These are phyloP conservation scores for Asterophora lycoperdoides DNA, from an alignment of 768 basidiomycete species.

Conservation along the genomic window DNA sequence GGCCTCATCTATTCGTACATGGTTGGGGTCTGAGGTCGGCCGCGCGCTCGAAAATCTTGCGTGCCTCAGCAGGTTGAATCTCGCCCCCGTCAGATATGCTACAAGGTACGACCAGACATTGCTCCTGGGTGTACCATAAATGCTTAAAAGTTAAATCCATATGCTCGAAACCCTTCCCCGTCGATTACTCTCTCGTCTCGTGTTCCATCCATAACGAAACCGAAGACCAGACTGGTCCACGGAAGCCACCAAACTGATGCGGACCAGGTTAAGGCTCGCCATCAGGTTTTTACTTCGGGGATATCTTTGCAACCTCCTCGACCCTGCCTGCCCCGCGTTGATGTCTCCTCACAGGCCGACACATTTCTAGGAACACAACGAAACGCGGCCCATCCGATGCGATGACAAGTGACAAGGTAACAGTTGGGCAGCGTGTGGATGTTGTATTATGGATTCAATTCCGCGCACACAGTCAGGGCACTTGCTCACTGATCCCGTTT, in stretches of 20 bases:
- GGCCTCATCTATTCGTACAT: too few species aligned
- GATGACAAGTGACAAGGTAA: conserved; percentile 2
- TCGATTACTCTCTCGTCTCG: neutral
- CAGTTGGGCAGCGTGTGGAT: neutral
- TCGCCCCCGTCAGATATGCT: too few species aligned
- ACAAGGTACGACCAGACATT: too few species aligned
- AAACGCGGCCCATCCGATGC: neutral
- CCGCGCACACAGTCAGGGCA: neutral
- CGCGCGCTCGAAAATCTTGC: too few species aligned
- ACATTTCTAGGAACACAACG: neutral
- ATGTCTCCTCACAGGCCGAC: neutral
- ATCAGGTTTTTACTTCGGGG: neutral
- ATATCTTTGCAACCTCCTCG: neutral
- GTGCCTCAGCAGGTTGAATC: too few species aligned
- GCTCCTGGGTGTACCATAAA: neutral
- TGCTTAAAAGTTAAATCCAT: neutral
- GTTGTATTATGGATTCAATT: neutral
- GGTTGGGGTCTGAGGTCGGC: too few species aligned
- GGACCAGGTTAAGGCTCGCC: neutral
- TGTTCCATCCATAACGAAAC: neutral
- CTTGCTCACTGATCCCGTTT: conserved; percentile 3
- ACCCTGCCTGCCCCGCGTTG: conserved; percentile 8
- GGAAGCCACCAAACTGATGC: neutral
- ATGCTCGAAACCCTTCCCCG: neutral
- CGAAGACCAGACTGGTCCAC: neutral